Evolutionary conservation across 139 green algal species (phyloP), one percentile per base, ranked within the genome.

Genomic region (Astrephomene gubernaculifera): DNA sequence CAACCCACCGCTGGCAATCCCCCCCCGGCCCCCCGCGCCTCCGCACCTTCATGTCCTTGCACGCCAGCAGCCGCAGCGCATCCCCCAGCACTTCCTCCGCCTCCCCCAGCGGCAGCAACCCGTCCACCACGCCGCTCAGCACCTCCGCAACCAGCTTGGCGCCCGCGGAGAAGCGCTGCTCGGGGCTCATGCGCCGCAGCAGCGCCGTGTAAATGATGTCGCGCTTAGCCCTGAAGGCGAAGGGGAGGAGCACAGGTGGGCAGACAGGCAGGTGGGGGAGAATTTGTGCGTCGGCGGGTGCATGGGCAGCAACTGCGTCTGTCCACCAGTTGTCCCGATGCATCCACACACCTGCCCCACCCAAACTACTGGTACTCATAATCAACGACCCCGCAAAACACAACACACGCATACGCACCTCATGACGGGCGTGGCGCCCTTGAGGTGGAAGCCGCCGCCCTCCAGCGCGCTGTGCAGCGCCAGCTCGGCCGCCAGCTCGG

Each of bases 111-210:
- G 89, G 86, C 75, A 98, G 92, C 69, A 83, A 44, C 8, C 93
- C 94, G 38, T 98, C 96, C 24, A 90, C 93, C 27, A 96, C 88
- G 6, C 87, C 90, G 17, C 45, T 89, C 76, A 98, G 89, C 73
- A 98, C 92, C 81, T 96, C 92, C 3, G 87, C 69, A 71, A 93
- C 93, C 68, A 98, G 90, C 79, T 90, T 95, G 41, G 91, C 94
- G 7, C 88, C 72, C 36, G 88, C 95, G 24, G 79, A 88, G 82
- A 98, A 95, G 75, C 94, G 94, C 90, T 98, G 94, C 91, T 98
- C 95, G 9, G 93, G 91, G 19, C 87, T 70, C 96, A 98, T 98
- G 68, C 81, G 87, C n/a, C 60, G 44, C 69, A 98, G 91, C 85
- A 98, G 90, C 22, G 90, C 83, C 57, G 76, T 52, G 85, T 94